Evolutionary conservation across 805 yeast species (phyloP).

Genomic region (Zygosaccharomyces siamensis): DNA sequence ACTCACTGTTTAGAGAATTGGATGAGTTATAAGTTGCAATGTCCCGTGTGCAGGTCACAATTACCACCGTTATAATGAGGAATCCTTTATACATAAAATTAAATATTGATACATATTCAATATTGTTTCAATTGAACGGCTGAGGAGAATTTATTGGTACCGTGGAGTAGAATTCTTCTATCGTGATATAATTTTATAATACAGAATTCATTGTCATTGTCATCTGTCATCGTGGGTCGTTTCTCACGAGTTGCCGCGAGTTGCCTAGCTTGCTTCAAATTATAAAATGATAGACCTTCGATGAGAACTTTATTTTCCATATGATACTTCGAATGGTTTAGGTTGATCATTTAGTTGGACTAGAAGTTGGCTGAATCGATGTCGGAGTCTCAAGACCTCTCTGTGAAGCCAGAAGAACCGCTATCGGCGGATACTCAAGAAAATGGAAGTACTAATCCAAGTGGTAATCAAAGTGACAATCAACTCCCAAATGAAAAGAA

Average conservation of each 20-base stretch:
- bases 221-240: constrained; percentile 7
- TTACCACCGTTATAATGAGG: constrained; percentile 66
- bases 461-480: not conserved
- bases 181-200: not conserved
- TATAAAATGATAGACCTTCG: constrained; percentile 9
- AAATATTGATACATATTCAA: not conserved
- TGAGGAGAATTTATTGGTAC: not conserved
- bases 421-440: constrained; percentile 13
- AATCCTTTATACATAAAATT: not conserved
- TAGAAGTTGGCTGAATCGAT: constrained; percentile 1
- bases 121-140: not conserved
- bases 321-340: not conserved
- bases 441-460: constrained; percentile 5
- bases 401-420: constrained; percentile 3
- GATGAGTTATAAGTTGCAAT: constrained; percentile 90
- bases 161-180: not conserved
- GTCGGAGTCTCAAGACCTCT: constrained; percentile 7
- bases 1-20: constrained; percentile 83
- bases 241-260: constrained; percentile 15
- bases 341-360: constrained; percentile 3
- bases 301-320: not conserved
- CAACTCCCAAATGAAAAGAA: constrained; percentile 9
- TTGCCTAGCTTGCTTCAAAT: constrained; percentile 10
- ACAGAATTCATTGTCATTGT: too few relatives aligned
- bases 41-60: constrained; percentile 86